Percentiles rank a stretch among this genome's conserved stretches.
Evolutionary conservation across 106 monocot species (phyloP).

Genomic region (Triglochin maritima): DNA sequence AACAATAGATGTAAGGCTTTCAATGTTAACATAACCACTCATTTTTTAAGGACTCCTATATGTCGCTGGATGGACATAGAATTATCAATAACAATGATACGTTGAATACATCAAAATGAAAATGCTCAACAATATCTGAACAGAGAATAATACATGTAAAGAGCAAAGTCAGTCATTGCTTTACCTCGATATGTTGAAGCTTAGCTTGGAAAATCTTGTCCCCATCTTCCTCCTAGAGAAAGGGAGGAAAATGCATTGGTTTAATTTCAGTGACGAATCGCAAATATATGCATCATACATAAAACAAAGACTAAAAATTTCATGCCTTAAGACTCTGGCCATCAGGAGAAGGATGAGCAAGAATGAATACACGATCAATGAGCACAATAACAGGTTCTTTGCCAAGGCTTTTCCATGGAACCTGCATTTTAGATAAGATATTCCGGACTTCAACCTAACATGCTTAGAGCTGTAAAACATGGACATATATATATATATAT

Average conservation of each 20-base stretch:
- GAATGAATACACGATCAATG: slow-evolving; percentile 88
- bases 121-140: not conserved
- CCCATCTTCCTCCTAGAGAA: slow-evolving; percentile 71
- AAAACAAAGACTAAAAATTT: not conserved
- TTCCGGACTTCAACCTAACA: too few relatives aligned
- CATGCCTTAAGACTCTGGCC: slow-evolving; percentile 63
- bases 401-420: slow-evolving; percentile 97
- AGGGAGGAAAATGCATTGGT: too few relatives aligned
- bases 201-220: slow-evolving; percentile 86
- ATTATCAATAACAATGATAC: not conserved
- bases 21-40: not conserved
- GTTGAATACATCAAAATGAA: not conserved
- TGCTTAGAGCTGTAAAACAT: too few relatives aligned
- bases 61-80: not conserved
- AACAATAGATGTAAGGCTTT: not conserved
- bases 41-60: not conserved
- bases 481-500: too few relatives aligned
- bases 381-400: slow-evolving; percentile 95
- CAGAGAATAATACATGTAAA: too few relatives aligned
- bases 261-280: not conserved
- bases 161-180: not conserved
- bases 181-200: slow-evolving; percentile 85
- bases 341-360: slow-evolving; percentile 86
- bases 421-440: slow-evolving; percentile 22
- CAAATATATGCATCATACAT: not conserved